Conservation (phyloP, 768 basidiomycete species). For the Baorangia bicolor region DNA sequence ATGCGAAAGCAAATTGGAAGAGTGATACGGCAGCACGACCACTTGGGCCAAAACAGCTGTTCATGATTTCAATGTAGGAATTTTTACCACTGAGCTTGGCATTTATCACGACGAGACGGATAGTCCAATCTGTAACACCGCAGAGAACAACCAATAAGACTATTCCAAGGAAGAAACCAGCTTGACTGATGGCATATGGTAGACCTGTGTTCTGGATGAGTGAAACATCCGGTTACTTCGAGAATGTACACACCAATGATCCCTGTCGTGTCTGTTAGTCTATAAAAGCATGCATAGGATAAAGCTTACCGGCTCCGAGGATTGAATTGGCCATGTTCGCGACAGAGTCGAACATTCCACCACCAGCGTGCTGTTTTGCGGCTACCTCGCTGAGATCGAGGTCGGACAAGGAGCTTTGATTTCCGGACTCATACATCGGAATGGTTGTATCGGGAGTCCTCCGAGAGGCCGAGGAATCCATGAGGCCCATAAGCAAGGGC, state of each 20-base stretch:
- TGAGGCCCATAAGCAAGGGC: conserved; percentile 78
- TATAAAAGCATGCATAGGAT: conserved; percentile 4
- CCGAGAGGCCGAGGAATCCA: conserved; percentile 60
- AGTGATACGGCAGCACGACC: conserved; percentile 95
- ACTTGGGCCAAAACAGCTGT: conserved; percentile 84
- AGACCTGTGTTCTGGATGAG: conserved; percentile 52
- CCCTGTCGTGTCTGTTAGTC: conserved; percentile 40
- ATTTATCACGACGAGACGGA: conserved; percentile 91
- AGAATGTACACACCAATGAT: conserved; percentile 59
- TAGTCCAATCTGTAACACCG: conserved; percentile 94
- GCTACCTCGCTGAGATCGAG: conserved; percentile 70
- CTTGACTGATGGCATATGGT: conserved; percentile 92
- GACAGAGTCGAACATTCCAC: conserved; percentile 74
- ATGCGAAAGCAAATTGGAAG: conserved; percentile 97
- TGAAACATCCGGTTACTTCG: background rate
- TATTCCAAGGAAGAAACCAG: conserved; percentile 89
- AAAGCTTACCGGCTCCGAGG: conserved; percentile 75
- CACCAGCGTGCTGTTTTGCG: conserved; percentile 63
- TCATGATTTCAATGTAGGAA: conserved; percentile 94
- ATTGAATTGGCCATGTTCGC: conserved; percentile 98
- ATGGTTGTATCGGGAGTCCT: conserved; percentile 57
- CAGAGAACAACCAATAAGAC: conserved; percentile 80
- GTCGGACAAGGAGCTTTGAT: conserved; percentile 26
- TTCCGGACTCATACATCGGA: conserved; percentile 42
- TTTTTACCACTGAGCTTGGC: conserved; percentile 92